phyloP scores from a whole-genome alignment of 208 protist species.

The Wallacemonas collosoma region DNA sequence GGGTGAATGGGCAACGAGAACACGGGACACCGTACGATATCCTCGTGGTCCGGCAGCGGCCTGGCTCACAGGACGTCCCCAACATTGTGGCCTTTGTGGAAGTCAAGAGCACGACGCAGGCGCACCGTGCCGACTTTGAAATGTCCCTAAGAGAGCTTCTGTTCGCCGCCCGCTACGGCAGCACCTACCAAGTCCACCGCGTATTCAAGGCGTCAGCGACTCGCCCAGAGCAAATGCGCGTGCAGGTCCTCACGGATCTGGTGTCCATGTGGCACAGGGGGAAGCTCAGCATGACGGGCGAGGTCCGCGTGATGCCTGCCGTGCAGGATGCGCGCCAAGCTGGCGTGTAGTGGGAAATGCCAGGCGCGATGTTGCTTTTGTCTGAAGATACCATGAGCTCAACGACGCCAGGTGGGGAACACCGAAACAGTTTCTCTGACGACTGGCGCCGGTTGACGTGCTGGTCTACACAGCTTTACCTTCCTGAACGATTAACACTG shows the following conservation, averaged over 20 bases:
- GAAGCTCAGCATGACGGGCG: constrained; percentile 64
- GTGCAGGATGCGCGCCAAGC: not conserved
- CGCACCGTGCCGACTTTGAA: constrained; percentile 70
- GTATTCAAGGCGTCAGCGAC: constrained; percentile 76
- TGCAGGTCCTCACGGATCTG: constrained; percentile 57
- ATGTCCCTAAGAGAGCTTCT: constrained; percentile 79
- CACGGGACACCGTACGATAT: constrained; percentile 80
- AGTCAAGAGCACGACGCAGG: constrained; percentile 80
- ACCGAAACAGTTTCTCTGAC: too few relatives aligned
- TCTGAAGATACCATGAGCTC: too few relatives aligned
- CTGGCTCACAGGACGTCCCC: not conserved
- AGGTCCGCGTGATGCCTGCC: constrained; percentile 67
- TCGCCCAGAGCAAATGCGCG: constrained; percentile 42
- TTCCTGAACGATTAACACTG: too few relatives aligned
- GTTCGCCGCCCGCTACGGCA: constrained; percentile 75
- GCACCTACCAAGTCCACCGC: constrained; percentile 68
- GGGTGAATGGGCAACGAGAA: constrained; percentile 75
- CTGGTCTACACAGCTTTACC: too few relatives aligned
- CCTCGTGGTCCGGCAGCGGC: constrained; percentile 45
- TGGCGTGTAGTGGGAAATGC: not conserved
- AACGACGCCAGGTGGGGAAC: too few relatives aligned
- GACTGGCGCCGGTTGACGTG: too few relatives aligned
- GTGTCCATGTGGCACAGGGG: constrained; percentile 66
- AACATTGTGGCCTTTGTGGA: constrained; percentile 72
- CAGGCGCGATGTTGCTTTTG: not conserved